Evolutionary conservation across 345 rosid genomes (phyloP), one percentile per base, ranked within the genome.

Genomic region (Populus deltoides): DNA sequence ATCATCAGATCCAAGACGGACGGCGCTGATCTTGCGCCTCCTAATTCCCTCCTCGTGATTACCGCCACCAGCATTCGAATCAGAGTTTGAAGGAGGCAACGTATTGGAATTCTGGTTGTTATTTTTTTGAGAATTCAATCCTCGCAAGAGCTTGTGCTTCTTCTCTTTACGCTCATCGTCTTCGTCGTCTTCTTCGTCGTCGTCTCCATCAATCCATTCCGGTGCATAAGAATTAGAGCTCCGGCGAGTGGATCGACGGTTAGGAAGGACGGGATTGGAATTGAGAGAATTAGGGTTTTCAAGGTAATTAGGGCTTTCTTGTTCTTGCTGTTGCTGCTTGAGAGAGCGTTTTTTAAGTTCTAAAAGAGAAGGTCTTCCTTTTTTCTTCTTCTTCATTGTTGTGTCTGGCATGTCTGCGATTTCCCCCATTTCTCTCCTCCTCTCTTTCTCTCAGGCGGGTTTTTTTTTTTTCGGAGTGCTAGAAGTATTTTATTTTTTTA

Each of bases 341-440:
- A 95, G 88, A 81, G 92, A 87, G 75, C 99, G 99, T 74, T 90
- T 93, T 77, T 95, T 93, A 66, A 95, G 90, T 87, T 95, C 99
- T 69, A 95, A 78, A 16, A 95, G 94, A 75, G 99, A 93, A 2
- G 99, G 99, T 49, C 99, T 89, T 35, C 99, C 99, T 87, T 95
- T 95, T 80, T 95, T 94, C 97, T 83, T 90, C 90, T 81, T 89
- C 86, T 84, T 84, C 92, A 85, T 84, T 82, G 88, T 84, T 69
- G 61, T 75, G 59, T 82, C 36, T 33, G 36, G 6, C 36, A 33
- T 33, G 6, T 5, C 88, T 33, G 88, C 88, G 80, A 82, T 84
- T 81, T 90, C 93, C 2, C 88, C 59, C 72, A 82, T 78, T 16
- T 38, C 74, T 69, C 66, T 71, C 57, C 38, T 55, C 86, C 25